phyloP scores from a whole-genome alignment of 2,329 filamentous ascomycete genomes.

The Didymella pinodella region DNA sequence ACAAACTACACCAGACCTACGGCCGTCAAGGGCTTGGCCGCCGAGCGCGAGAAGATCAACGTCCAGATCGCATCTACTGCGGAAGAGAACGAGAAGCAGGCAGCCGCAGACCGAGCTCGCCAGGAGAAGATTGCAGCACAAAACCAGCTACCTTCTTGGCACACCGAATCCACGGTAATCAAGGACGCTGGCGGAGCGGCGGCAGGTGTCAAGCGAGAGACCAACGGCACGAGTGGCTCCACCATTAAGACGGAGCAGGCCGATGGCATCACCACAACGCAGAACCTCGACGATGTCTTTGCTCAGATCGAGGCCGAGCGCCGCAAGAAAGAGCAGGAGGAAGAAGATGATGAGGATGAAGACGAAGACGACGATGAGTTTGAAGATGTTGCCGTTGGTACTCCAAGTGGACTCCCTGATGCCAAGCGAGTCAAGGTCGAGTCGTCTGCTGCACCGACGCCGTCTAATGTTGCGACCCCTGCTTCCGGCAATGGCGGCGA shows the following conservation, averaged over 20 bases:
- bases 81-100: constrained; percentile 72
- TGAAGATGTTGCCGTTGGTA: constrained; percentile 48
- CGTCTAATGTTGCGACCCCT: constrained; percentile 42
- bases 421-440: constrained; percentile 71
- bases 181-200: constrained; percentile 51
- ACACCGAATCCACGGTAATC: constrained; percentile 72
- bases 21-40: constrained; percentile 72
- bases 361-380: constrained; percentile 59
- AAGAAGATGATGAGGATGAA: constrained; percentile 51
- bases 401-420: constrained; percentile 46
- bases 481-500: constrained; percentile 56
- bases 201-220: constrained; percentile 47
- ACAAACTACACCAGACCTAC: constrained; percentile 64
- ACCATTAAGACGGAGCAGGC: constrained; percentile 55
- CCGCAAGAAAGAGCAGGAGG: constrained; percentile 53
- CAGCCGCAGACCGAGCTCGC: constrained; percentile 68
- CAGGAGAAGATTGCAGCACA: constrained; percentile 72
- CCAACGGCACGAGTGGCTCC: constrained; percentile 48
- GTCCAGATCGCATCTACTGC: constrained; percentile 73
- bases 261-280: constrained; percentile 61
- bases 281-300: constrained; percentile 72
- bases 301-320: constrained; percentile 68
- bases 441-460: constrained; percentile 49
- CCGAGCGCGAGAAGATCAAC: constrained; percentile 72
- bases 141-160: constrained; percentile 76